These are phyloP conservation scores for Eucalyptus shirleyi DNA, from an alignment of 345 rosid genomes.

Conservation along the genomic window DNA sequence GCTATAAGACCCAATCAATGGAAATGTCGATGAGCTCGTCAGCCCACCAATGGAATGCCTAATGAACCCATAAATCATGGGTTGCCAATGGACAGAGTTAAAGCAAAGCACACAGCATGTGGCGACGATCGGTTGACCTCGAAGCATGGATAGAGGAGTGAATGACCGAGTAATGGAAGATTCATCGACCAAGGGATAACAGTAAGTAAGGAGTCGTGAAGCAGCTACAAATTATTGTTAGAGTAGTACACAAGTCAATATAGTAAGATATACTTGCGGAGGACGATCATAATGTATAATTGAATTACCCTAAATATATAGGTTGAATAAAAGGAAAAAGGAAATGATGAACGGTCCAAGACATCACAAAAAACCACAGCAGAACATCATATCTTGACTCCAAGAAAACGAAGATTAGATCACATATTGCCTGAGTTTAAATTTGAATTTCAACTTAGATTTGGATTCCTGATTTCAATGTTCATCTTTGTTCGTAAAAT, in stretches of 20 bases:
- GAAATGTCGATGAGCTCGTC: not conserved
- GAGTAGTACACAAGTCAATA: not conserved
- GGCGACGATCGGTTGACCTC: not conserved
- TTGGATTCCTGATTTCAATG: too few relatives aligned
- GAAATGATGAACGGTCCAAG: too few relatives aligned
- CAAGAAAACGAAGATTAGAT: too few relatives aligned
- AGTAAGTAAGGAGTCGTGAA: not conserved
- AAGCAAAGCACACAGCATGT: not conserved
- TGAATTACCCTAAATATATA: too few relatives aligned
- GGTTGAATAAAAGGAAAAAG: too few relatives aligned
- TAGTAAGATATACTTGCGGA: fast-evolving
- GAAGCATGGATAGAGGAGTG: not conserved
- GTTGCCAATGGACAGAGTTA: not conserved
- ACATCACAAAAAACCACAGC: too few relatives aligned
- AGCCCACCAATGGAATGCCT: not conserved
- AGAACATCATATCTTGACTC: too few relatives aligned
- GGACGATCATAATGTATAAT: not conserved
- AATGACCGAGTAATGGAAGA: not conserved
- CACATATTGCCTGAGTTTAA: too few relatives aligned
- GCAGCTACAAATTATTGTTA: not conserved
- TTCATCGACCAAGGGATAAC: not conserved
- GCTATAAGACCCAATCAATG: not conserved
- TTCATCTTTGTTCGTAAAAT: too few relatives aligned
- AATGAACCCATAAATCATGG: not conserved
- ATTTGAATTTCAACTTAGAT: too few relatives aligned